Evolutionary conservation across 306 rosid genomes (phyloP).

Genomic region (Vigna unguiculata): DNA sequence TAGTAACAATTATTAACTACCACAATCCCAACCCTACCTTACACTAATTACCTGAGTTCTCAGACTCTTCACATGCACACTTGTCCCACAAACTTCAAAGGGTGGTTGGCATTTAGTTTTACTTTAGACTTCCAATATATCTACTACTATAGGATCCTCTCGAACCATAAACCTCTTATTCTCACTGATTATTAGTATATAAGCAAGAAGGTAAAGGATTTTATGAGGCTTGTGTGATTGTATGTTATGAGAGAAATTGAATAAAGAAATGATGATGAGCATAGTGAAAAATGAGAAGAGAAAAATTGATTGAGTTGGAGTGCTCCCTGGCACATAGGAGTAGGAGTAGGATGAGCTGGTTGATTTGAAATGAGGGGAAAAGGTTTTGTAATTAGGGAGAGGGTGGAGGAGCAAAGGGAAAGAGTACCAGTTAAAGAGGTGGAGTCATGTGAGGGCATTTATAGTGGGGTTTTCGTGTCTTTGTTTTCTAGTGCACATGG

Average conservation of each 20-base stretch:
- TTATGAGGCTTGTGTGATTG: too few species aligned
- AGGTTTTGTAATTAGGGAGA: constrained; percentile 36
- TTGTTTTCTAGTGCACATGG: constrained; percentile 78
- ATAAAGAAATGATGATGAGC: not conserved
- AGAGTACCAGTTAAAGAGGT: constrained; percentile 46
- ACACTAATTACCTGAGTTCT: constrained; percentile 26
- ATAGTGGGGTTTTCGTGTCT: constrained; percentile 67
- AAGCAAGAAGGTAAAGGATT: constrained; percentile 38
- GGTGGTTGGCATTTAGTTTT: constrained; percentile 51
- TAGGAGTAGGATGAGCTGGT: constrained; percentile 59
- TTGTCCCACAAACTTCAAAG: constrained; percentile 45
- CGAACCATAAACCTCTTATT: constrained; percentile 13
- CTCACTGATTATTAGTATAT: constrained; percentile 10
- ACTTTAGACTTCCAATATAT: constrained; percentile 37
- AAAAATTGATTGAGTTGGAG: not conserved
- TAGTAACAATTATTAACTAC: constrained; percentile 33
- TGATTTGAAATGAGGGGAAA: constrained; percentile 60
- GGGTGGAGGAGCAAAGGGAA: constrained; percentile 47
- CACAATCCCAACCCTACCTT: constrained; percentile 38
- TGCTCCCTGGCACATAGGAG: not conserved
- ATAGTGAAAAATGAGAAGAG: not conserved
- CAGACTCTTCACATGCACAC: constrained; percentile 49
- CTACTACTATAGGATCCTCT: constrained; percentile 18
- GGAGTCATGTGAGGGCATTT: constrained; percentile 77
- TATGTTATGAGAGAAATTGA: not conserved